A percentile compares a stretch with the other conserved stretches of the same genome.
These are phyloP conservation scores for Ceratocystis variospora DNA, from an alignment of 2,329 filamentous ascomycete genomes.

Conservation along the genomic window DNA sequence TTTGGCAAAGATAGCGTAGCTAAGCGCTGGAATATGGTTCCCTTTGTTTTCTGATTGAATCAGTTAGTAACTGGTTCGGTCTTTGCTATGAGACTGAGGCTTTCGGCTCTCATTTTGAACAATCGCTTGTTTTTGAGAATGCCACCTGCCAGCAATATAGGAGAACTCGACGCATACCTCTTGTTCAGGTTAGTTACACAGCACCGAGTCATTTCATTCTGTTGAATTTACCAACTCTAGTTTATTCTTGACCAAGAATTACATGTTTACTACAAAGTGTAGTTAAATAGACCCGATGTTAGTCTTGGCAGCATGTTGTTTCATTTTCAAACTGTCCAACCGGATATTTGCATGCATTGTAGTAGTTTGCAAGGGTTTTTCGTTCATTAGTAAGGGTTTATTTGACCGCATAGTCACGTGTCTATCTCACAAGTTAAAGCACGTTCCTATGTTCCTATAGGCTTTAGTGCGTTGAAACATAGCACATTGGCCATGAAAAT, in stretches of 20 bases:
- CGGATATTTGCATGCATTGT: neutral
- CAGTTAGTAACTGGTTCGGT: neutral
- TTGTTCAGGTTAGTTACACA: too few relatives aligned
- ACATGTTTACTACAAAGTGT: too few relatives aligned
- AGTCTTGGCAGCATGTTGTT: neutral
- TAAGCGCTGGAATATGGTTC: conserved; percentile 62
- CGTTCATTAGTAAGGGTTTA: neutral
- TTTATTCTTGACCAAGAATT: too few relatives aligned
- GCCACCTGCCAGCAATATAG: too few relatives aligned
- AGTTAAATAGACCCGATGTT: too few relatives aligned
- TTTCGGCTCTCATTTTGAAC: too few relatives aligned
- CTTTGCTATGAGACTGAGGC: too few relatives aligned
- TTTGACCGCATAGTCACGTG: neutral
- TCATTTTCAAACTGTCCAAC: neutral
- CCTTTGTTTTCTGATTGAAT: conserved; percentile 44
- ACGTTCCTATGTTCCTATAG: too few relatives aligned
- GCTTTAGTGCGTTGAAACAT: neutral
- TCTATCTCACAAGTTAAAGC: neutral
- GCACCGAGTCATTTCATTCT: too few relatives aligned
- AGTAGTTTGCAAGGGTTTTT: neutral
- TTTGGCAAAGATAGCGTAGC: conserved; percentile 55
- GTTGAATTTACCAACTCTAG: too few relatives aligned
- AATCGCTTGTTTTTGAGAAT: too few relatives aligned
- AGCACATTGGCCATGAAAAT: neutral
- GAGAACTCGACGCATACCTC: too few relatives aligned